Conservation (phyloP, 306 rosid genomes). For the Lathyrus sativus region DNA sequence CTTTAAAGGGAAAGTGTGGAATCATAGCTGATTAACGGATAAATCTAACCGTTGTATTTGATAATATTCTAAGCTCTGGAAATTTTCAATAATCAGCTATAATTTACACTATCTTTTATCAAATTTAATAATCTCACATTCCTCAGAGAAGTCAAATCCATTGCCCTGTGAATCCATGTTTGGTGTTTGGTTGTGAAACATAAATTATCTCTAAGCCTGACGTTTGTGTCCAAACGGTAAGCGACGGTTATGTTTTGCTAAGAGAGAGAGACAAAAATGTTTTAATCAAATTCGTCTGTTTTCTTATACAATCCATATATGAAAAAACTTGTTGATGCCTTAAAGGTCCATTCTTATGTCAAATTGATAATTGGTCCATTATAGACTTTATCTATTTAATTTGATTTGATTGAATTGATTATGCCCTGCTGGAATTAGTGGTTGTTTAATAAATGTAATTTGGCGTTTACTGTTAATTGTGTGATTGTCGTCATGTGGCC, state of each 20-base stretch:
- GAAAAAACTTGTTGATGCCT: not conserved
- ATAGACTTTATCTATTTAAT: not conserved
- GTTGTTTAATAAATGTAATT: not conserved
- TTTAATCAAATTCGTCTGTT: not conserved
- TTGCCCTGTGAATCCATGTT: not conserved
- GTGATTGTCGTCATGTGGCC: not conserved
- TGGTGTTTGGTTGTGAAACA: too few relatives aligned
- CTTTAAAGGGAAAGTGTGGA: not conserved
- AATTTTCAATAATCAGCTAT: not conserved
- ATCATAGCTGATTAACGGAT: not conserved
- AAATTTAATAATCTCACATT: not conserved
- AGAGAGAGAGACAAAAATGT: not conserved
- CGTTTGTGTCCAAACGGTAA: constrained; percentile 1
- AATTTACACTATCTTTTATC: not conserved
- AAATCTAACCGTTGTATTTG: not conserved
- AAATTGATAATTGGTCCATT: not conserved
- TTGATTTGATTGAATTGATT: not conserved
- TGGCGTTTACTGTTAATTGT: not conserved
- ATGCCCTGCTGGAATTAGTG: not conserved
- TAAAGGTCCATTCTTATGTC: not conserved
- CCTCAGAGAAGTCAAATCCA: not conserved
- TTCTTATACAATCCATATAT: not conserved
- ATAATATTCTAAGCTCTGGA: not conserved
- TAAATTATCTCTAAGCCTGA: not conserved
- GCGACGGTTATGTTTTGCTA: not conserved